Percentiles rank a stretch among this genome's conserved stretches.
Evolutionary conservation across 192 early-diverging fungal species (phyloP).

Genomic region (Funneliformis mosseae): DNA sequence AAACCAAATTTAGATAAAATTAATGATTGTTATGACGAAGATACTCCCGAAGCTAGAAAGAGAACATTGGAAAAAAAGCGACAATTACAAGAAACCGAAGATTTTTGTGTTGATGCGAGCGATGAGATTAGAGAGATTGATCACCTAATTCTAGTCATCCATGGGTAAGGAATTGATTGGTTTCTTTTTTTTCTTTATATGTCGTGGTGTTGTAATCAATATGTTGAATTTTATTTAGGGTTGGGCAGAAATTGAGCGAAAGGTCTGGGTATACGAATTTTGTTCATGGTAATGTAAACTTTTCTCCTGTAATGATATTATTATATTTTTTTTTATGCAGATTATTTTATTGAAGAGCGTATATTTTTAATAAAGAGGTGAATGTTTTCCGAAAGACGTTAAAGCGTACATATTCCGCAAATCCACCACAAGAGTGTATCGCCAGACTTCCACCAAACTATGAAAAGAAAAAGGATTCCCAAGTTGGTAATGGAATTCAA

Average conservation of each 20-base stretch:
- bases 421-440: background rate
- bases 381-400: conserved; percentile 68
- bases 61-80: conserved; percentile 41
- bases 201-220: background rate
- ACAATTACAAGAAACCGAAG: conserved; percentile 49
- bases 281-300: conserved; percentile 47
- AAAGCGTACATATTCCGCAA: conserved; percentile 39
- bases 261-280: conserved; percentile 67
- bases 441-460: background rate
- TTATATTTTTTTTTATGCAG: background rate
- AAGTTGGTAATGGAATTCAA: conserved; percentile 61
- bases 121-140: conserved; percentile 70
- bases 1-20: conserved; percentile 40
- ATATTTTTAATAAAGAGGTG: conserved; percentile 53
- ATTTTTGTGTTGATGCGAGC: conserved; percentile 48
- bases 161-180: conserved; percentile 52
- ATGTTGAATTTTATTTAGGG: conserved; percentile 38
- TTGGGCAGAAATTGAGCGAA: conserved; percentile 85
- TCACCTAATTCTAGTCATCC: conserved; percentile 83
- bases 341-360: background rate
- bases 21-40: conserved; percentile 46
- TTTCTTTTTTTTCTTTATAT: background rate
- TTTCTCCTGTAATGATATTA: background rate
- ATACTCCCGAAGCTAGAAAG: conserved; percentile 39
- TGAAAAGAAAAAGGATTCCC: background rate